These are phyloP conservation scores for Blumeria hordei DNA, from an alignment of 2,329 filamentous ascomycete species.

Conservation along the genomic window DNA sequence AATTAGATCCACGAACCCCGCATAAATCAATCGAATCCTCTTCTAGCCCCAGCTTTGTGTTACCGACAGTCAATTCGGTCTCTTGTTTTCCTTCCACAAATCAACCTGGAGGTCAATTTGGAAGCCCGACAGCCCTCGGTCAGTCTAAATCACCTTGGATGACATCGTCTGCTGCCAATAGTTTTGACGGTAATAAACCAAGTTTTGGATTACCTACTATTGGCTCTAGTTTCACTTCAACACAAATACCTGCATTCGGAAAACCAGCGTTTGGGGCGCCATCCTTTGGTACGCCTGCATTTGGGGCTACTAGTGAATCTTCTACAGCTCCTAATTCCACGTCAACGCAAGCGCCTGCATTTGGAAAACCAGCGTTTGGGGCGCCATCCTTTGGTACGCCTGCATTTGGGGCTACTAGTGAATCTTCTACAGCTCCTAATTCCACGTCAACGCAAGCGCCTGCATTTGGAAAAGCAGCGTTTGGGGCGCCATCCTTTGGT, in stretches of 20 bases:
- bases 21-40: slow-evolving; percentile 6
- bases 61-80: slow-evolving; percentile 5
- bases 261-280: not conserved
- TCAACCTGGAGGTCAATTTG: slow-evolving; percentile 14
- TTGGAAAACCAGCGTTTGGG: not conserved
- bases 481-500: slow-evolving; percentile 5
- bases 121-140: slow-evolving; percentile 20
- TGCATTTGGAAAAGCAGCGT: slow-evolving; percentile 1
- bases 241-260: not conserved
- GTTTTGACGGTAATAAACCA: slow-evolving; percentile 10
- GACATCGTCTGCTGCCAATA: slow-evolving; percentile 13
- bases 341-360: not conserved
- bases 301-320: too few species aligned
- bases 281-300: not conserved
- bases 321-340: too few species aligned
- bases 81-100: slow-evolving; percentile 15
- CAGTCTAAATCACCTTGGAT: slow-evolving; percentile 28
- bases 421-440: not conserved
- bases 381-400: not conserved
- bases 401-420: not conserved
- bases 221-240: slow-evolving; percentile 6
- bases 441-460: not conserved
- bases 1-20: slow-evolving; percentile 4
- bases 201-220: slow-evolving; percentile 19
- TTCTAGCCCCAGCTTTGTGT: slow-evolving; percentile 9